phyloP scores from a whole-genome alignment of 805 yeast species.

The Myxozyma melibiosi region DNA sequence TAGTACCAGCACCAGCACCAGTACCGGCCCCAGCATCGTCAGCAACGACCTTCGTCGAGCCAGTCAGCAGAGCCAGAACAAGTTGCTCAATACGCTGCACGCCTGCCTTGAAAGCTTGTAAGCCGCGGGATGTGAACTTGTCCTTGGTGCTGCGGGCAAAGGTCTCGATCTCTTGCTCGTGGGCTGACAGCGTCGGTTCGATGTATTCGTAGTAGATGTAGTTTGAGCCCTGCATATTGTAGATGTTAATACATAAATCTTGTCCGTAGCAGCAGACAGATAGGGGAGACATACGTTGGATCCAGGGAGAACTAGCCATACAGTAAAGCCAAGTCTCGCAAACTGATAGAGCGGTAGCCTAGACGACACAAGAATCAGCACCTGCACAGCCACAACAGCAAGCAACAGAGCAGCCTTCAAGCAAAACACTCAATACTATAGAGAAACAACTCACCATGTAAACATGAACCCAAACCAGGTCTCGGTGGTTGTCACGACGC shows the following conservation, averaged over 20 bases:
- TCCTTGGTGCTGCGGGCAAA: constrained; percentile 2
- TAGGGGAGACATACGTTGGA: constrained; percentile 41
- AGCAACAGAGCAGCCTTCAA: background rate
- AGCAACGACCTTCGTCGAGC: background rate
- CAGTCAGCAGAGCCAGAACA: background rate
- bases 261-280: background rate
- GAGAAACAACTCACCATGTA: constrained; percentile 32
- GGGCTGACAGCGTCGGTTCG: constrained; percentile 23
- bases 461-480: constrained; percentile 51
- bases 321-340: constrained; percentile 50
- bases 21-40: background rate
- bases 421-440: background rate
- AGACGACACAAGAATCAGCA: background rate
- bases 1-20: background rate
- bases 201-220: constrained; percentile 25
- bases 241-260: background rate
- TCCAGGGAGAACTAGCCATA: constrained; percentile 65
- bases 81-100: background rate
- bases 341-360: constrained; percentile 60
- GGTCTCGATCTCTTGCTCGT: constrained; percentile 25
- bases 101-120: background rate
- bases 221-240: constrained; percentile 16
- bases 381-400: background rate
- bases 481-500: constrained; percentile 47
- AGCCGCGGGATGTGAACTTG: constrained; percentile 2